Evolutionary conservation across 345 rosid genomes (phyloP), one percentile per base, ranked within the genome.

Genomic region (Eucalyptus erythrocorys): DNA sequence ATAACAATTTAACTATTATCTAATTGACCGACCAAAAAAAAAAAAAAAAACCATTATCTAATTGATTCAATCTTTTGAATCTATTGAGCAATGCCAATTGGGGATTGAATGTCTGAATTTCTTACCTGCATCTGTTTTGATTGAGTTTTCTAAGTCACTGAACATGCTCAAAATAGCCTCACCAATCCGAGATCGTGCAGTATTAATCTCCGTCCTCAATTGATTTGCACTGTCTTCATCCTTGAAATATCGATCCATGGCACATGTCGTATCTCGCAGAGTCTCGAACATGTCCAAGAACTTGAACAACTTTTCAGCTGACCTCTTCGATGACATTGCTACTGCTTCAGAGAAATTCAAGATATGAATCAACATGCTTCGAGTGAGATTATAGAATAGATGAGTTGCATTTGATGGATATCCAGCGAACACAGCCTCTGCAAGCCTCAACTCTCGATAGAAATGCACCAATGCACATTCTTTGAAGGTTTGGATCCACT

Each of bases 251-350:
- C 51, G 89, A 5, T 93, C 93, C 87, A 94, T 89, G 24, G 94
- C 85, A 0, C 95, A 91, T 59, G 91, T 57, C 50, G 90, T 91
- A 84, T 96, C 99, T 26, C 96, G 94, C 79, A 97, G 82, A 1
- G 96, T 88, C 91, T 97, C 99, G 13, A 94, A 96, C 90, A 96
- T 92, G 89, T 97, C 99, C 1, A 97, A 95, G 66, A 95, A 92
- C 90, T 96, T 97, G 93, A 97, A 97, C 13, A 97, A 89, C 87
- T 96, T 96, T 91, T 96, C 98, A 2, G 95, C 89, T 11, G 99
- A 94, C 26, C 95, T 93, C 86, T 92, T 96, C 8, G 90, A 89
- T 76, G 94, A 92, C 94, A 96, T 93, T 21, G 98, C 96, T 16
- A 97, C 90, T 4, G 97, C 98, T 91, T 96, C 98, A 0, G 96